Base-by-base conservation (phyloP, 2,329 filamentous ascomycete genomes). In the Pseudogymnoascus sp. region DNA sequence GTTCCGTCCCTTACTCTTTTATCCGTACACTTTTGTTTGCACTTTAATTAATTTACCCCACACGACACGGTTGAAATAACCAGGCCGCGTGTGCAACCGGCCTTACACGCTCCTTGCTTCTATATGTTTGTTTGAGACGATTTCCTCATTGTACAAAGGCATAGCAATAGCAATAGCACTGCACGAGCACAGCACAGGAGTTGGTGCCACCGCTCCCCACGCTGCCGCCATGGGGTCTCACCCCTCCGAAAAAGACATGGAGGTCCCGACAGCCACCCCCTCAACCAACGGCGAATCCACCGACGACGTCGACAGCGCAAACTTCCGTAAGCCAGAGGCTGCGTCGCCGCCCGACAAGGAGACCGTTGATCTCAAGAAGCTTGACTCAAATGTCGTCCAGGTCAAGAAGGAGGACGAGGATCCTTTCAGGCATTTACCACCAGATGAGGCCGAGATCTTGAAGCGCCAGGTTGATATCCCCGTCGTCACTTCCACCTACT, bases 391-490 rank as follows among this genome's bases (percentile, higher is more conserved):
- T 38, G 65, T 70, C 16, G 69, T 75, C 50, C 71, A 75, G 56
- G 71, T 75, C 53, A 70, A 69, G 31, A 65, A 68, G 29, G 70
- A 77, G 3, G 78, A 82, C 61, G 77, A 80, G 38, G 82, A 86
- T 69, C 77, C 82, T 3, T 86, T 84, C 70, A 77, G 77, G 26
- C 84, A 90, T 72, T 78, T 93, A 3, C 83, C 88, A 1, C 74
- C 82, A 7, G 72, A 87, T 64, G 88, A 93, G 74, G 86, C 82
- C 62, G 78, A 81, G 19, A 82, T 93, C 62, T 76, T 95, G 65
- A 86, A 82, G 72, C 80, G 78, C 64, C 90, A 95, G 75, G 80
- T 92, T 66, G 77, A 86, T 60, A 85, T 85, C 0, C 86, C 86
- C 33, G 78, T 82, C 10, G 78, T 86, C 63, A 85, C 85, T 69